A percentile compares a stretch with the other conserved stretches of the same genome.
Evolutionary conservation across 352 stramenopile genomes (phyloP).

Genomic region (Pythium insidiosum): DNA sequence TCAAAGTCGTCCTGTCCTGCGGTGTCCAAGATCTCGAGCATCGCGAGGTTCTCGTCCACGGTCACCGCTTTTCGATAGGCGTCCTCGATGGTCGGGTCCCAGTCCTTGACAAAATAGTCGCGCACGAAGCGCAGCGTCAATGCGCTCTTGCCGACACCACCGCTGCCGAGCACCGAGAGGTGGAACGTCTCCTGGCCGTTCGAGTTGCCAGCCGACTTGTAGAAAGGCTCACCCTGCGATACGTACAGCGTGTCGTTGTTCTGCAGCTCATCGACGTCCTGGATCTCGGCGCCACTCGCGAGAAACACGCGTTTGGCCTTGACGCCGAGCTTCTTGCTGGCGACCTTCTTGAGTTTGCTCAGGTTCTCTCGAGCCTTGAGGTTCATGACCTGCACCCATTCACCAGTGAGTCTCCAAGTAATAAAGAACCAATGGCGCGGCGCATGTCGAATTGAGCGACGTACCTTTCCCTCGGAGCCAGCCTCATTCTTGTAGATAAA

Average conservation of each 20-base stretch:
- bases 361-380: constrained; percentile 66
- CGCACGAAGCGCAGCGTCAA: constrained; percentile 86
- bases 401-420: too few relatives aligned
- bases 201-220: constrained; percentile 56
- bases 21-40: constrained; percentile 89
- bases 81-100: constrained; percentile 89
- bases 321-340: constrained; percentile 80
- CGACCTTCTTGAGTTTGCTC: constrained; percentile 68
- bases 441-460: too few relatives aligned
- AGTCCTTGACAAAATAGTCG: constrained; percentile 89
- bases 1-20: constrained; percentile 89
- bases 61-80: constrained; percentile 85
- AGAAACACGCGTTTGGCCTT: constrained; percentile 75
- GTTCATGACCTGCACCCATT: constrained; percentile 58
- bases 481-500: constrained; percentile 87
- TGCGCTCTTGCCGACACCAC: constrained; percentile 88
- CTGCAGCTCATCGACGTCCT: constrained; percentile 81
- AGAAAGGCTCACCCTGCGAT: constrained; percentile 79
- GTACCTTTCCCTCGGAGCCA: constrained; percentile 70
- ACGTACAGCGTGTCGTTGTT: constrained; percentile 88
- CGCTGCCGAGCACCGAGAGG: constrained; percentile 81
- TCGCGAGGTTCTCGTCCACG: constrained; percentile 78
- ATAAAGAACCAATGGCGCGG: too few relatives aligned
- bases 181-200: constrained; percentile 81
- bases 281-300: constrained; percentile 74